Evolutionary conservation across 176 grass and related monocot species (phyloP), one percentile per base, ranked within the genome.

Genomic region (Guadua angustifolia): DNA sequence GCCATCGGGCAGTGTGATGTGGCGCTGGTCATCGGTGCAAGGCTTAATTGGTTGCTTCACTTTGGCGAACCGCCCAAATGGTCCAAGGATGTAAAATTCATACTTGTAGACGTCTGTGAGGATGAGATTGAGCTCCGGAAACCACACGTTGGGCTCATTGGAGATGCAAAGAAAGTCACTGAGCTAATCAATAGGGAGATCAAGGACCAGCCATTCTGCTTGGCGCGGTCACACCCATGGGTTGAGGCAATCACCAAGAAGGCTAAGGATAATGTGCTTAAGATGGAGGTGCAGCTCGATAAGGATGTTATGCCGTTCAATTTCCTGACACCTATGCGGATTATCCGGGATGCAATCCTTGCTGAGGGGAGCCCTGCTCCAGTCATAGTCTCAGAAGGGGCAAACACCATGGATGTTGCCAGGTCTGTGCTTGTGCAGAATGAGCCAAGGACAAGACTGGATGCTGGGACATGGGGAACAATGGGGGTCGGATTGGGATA

Each of bases 401-500:
- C 95, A 0, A 98, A 98, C 12, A 98, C 93, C 61, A 98, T 98
- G 93, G 95, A 98, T 83, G 89, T 95, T 12, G 95, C 93, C 18
- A 94, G 95, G 73, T 77, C 91, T 73, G 95, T 98, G 63, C 85
- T 98, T 86, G 89, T 98, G 83, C 95, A 98, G 83, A 93, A 93
- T 79, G 95, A 98, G 58, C 95, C 95, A 3, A 81, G 95, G 77
- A 94, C 95, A 45, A 94, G 95, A 86, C 59, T 95, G 81, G 95
- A 98, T 90, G 95, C 95, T 40, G 95, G 95, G 19, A 98, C 95
- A 44, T 98, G 95, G 93, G 95, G 95, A 6, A 98, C 95, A 8
- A 98, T 98, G 93, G 95, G 91, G 2, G 95, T 98, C 2, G 95
- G 95, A 18, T 85, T 98, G 74, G 95, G 95, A 32, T 98, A 94